Evolutionary conservation across 2,329 filamentous ascomycete species (phyloP), one percentile per base, ranked within the genome.

Genomic region (Monosporascus sp.): DNA sequence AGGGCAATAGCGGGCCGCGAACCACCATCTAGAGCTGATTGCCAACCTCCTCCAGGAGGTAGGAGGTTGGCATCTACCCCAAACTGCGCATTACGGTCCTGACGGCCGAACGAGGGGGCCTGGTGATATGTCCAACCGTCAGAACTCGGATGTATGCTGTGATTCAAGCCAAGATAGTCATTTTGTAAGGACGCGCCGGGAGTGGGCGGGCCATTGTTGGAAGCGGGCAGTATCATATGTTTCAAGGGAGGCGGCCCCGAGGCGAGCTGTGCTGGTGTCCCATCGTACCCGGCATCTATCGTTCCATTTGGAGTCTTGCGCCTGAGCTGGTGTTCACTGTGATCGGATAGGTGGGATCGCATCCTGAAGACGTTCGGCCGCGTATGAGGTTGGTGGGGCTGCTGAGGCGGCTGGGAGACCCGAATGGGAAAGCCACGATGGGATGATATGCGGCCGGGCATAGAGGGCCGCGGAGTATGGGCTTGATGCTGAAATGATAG

Each of bases 221-320:
- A 68, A 7, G 81, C 78, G 3, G 89, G 85, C 27, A 96, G 76
- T 20, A 94, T 77, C 67, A 96, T 83, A 67, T 96, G 91, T 72
- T 97, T 97, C 47, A 84, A 76, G 1, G 89, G 86, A 38, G 89
- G 89, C 6, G 87, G 87, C 38, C 88, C 88, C 37, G 86, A 83
- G 9, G 80, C 83, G 62, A 87, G 83, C 65, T 90, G 87, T 22
- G 86, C 79, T 1, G 86, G 85, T 5, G 89, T 89, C 35, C 89
- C 90, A 77, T 97, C 92, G 65, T 96, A 97, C 11, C 90, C 91
- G 51, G 89, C 90, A 59, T 93, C 87, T 56, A 97, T 81, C 38
- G 91, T 96, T n/a, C 93, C 94, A 65, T 87, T 93, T 5, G 93
- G 94, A 8, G 93, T 97, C 71, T 97, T 97, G 60, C 93, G 84